Base-by-base conservation (phyloP, 176 grass and related monocot genomes). In the Hyparrhenia diplandra region DNA sequence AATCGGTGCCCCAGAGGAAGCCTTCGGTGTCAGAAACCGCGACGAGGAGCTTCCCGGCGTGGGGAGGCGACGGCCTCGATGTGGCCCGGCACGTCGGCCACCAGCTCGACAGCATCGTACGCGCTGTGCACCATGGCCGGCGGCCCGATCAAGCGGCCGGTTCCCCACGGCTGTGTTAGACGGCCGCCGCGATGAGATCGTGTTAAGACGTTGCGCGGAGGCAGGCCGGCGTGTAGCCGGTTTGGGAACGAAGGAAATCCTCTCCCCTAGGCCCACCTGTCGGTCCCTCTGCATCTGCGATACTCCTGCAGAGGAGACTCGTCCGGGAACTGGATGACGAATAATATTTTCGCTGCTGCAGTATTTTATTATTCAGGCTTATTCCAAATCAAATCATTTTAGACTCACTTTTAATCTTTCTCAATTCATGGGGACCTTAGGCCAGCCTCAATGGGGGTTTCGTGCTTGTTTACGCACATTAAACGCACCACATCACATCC, bases 81-180 rank as follows among this genome's bases (percentile, higher is more conserved):
- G 80, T 80, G 75, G 55, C 86, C 84, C 24, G 87, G 80, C 59
- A 88, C 88, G 46, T 89, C 88, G 32, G 86, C 45, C 25, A 88
- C 78, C 52, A 99, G 93, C 93, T 99, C 91, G 52, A 94, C 81
- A 25, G 88, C 73, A 66, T 99, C 97, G 59, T 99, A 99, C 32
- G 97, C 97, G 72, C 79, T 93, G 82, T 99, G 97, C 59, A 99
- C 97, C 97, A 99, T 99, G 64, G 74, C 66, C 60, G 37, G 43
- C 58, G 77, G 36, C 32, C 39, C 45, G 84, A 71, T 71, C 83
- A 49, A 20, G 43, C 18, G 60, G 65, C n/a, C 21, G 42, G 79
- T 37, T 5, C 21, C 71, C 46, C 57, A 20, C 67, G 7, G 61
- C 18, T 61, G 13, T 63, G 73, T 8, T 49, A 69, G 74, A 57